Base-by-base conservation (phyloP, 2,329 filamentous ascomycete species). In the Neofusicoccum laricinum region DNA sequence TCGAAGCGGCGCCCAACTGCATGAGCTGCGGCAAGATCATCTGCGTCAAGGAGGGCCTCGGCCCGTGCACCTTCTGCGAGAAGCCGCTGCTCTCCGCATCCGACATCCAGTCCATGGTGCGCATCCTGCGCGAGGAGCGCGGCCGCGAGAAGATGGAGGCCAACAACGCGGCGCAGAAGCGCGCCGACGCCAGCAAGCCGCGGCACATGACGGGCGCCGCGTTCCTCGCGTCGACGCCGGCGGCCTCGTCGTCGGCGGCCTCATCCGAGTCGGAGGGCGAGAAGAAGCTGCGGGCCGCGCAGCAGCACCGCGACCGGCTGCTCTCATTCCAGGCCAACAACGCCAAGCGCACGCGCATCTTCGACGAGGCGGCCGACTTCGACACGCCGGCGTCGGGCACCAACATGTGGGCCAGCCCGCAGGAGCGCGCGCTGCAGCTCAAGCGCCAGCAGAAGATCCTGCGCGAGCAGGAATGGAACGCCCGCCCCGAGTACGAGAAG, bases 1-100 rank as follows among this genome's bases (percentile, higher is more conserved):
- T 97, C 49, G 87, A 87, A n/a, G 93, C 94, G 0, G 93, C 93
- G 0, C 95, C 95, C 0, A 99, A 98, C 75, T 99, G 95, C 74
- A 80, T 96, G 15, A 89, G 85, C 49, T 99, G 95, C 71, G 95
- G 95, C 65, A 98, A 98, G 75, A 92, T 99, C 12, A 89, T 98
- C 63, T 99, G 95, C 75, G 87, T 96, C 25, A 93, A 95, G 72
- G 93, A 99, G 77, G 95, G 95, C 0, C 83, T 98, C 0, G 94
- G 94, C 0, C 94, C 94, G 0, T 99, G 95, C 76, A 97, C 94
- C 0, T 97, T 91, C 73, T 99, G 95, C 79, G 88, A 88, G 0
- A 83, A 85, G 0, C 87, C 92, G 0, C 81, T 99, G 0, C 80
- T 99, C 7, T 88, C 84, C 34, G 75, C 86, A 0, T 79, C 85